A percentile compares a stretch with the other conserved stretches of the same genome.
These are phyloP conservation scores for Dendrobium officinale DNA, from an alignment of 106 monocot species.

Conservation along the genomic window DNA sequence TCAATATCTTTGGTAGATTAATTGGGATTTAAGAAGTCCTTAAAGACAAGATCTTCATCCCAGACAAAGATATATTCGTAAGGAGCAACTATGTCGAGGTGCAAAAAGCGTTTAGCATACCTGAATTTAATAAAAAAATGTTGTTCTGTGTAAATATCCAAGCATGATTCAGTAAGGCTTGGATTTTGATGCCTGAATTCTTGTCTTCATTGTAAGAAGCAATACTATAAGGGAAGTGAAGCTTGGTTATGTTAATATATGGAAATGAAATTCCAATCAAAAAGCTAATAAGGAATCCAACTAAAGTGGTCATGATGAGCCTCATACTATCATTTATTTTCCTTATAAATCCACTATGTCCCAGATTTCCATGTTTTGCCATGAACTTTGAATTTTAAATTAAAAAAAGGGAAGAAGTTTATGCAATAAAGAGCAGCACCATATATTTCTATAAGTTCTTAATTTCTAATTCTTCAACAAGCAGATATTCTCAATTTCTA, in stretches of 20 bases:
- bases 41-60: too few relatives aligned
- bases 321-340: conserved; percentile 33
- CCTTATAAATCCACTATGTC: conserved; percentile 23
- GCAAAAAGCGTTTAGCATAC: too few relatives aligned
- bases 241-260: conserved; percentile 22
- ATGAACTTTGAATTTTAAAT: conserved; percentile 19
- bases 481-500: not conserved
- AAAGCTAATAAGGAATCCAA: conserved; percentile 41
- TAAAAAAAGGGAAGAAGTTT: not conserved
- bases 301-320: conserved; percentile 23
- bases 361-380: conserved; percentile 21
- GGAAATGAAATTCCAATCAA: conserved; percentile 37
- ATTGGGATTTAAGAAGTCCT: too few relatives aligned
- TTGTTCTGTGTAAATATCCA: conserved; percentile 17
- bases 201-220: conserved; percentile 33
- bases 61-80: too few relatives aligned
- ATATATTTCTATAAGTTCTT: conserved; percentile 12
- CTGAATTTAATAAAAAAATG: conserved; percentile 7
- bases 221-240: not conserved
- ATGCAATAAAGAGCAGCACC: conserved; percentile 4
- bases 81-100: too few relatives aligned
- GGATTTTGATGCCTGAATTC: conserved; percentile 27
- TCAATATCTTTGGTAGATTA: too few relatives aligned
- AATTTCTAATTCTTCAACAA: conserved; percentile 1
- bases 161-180: conserved; percentile 28